These are phyloP conservation scores for Dioszegia hungarica DNA, from an alignment of 768 basidiomycete species.

Conservation along the genomic window DNA sequence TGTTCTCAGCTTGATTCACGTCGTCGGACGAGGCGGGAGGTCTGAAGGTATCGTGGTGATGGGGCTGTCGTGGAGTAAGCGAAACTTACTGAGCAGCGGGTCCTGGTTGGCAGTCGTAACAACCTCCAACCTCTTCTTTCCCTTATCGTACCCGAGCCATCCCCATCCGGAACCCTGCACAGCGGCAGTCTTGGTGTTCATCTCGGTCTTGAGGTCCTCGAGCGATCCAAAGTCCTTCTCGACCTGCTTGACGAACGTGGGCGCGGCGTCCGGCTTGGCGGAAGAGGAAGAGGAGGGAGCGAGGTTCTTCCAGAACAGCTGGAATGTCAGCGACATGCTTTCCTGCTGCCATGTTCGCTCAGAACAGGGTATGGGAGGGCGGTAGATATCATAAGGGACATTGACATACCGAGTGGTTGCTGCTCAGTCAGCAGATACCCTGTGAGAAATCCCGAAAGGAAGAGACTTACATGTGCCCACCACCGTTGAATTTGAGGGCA, in stretches of 20 bases:
- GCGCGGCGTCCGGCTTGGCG: slow-evolving; percentile 59
- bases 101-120: slow-evolving; percentile 96
- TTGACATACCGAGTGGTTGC: slow-evolving; percentile 53
- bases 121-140: slow-evolving; percentile 72
- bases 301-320: slow-evolving; percentile 94
- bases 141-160: slow-evolving; percentile 76
- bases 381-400: background rate
- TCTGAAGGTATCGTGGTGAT: background rate
- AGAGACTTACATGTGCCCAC: slow-evolving; percentile 57
- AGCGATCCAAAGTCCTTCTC: slow-evolving; percentile 60
- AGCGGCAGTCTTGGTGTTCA: slow-evolving; percentile 75
- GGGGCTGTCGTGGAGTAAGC: background rate
- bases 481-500: slow-evolving; percentile 93
- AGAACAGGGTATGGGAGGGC: too few relatives aligned
- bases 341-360: too few relatives aligned
- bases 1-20: background rate
- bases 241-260: slow-evolving; percentile 55
- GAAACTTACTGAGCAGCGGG: slow-evolving; percentile 63
- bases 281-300: slow-evolving; percentile 62
- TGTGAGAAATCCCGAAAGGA: background rate
- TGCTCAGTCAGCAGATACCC: slow-evolving; percentile 46
- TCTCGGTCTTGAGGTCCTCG: slow-evolving; percentile 68
- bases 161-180: slow-evolving; percentile 97
- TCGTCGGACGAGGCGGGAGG: too few relatives aligned
- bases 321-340: background rate